Evolutionary conservation across 139 green algal species (phyloP).

Genomic region (Axilococcus clingmanii): DNA sequence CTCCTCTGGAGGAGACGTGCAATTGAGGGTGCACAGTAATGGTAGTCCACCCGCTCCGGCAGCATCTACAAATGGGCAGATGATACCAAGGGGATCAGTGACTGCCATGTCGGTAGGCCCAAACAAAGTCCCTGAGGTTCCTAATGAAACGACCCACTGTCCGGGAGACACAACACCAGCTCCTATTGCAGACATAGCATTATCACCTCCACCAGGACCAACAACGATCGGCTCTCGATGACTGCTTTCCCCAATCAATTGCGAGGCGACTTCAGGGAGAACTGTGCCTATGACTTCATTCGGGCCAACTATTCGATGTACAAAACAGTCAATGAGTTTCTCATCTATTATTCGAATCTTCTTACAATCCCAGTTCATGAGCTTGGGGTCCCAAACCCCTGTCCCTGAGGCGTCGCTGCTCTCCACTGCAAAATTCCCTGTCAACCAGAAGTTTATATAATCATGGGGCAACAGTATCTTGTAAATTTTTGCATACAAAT

Average conservation of each 20-base stretch:
- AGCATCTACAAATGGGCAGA: constrained; percentile 76
- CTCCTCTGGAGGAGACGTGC: constrained; percentile 63
- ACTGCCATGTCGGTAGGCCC: constrained; percentile 44
- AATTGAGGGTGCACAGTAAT: constrained; percentile 85
- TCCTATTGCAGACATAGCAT: constrained; percentile 16
- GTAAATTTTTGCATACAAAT: constrained; percentile 36
- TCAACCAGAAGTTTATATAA: constrained; percentile 76
- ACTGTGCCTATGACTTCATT: constrained; percentile 36
- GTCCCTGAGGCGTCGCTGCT: constrained; percentile 68
- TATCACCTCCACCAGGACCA: constrained; percentile 66
- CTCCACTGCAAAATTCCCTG: constrained; percentile 43
- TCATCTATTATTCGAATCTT: constrained; percentile 38
- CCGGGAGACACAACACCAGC: constrained; percentile 31
- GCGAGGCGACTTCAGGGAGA: constrained; percentile 28
- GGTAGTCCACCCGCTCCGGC: constrained; percentile 55
- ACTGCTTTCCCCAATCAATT: constrained; percentile 40
- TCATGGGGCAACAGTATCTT: constrained; percentile 73
- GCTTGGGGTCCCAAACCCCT: constrained; percentile 46
- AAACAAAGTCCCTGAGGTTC: constrained; percentile 79
- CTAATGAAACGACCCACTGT: constrained; percentile 56
- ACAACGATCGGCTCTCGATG: constrained; percentile 41
- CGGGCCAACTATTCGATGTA: constrained; percentile 3
- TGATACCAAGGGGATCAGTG: constrained; percentile 48
- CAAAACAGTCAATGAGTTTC: constrained; percentile 34
- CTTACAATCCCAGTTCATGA: constrained; percentile 30